Evolutionary conservation across 2,329 filamentous ascomycete genomes (phyloP).

Genomic region (Hymenotorrendiella dingleyae): DNA sequence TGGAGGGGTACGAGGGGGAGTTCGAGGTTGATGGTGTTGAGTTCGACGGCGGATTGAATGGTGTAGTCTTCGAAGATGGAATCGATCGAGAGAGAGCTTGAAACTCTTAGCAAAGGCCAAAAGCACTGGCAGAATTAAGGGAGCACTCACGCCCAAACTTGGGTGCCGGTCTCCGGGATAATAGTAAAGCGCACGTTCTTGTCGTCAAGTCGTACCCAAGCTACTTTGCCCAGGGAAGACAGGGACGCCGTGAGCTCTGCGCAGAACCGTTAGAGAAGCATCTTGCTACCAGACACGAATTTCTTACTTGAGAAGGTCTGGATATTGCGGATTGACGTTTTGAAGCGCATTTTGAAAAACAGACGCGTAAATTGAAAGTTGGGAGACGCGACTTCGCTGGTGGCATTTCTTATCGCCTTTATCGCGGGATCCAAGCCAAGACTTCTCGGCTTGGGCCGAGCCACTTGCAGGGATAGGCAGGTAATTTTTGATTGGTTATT

Average conservation of each 20-base stretch:
- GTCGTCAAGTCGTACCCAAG: slow-evolving; percentile 65
- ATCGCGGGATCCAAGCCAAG: no score
- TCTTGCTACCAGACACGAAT: neutral
- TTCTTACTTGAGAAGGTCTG: slow-evolving; percentile 57
- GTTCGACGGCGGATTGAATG: slow-evolving; percentile 74
- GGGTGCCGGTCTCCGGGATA: slow-evolving; percentile 87
- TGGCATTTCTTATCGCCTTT: no score
- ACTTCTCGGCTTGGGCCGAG: neutral
- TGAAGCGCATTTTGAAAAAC: slow-evolving; percentile 53
- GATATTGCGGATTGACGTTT: slow-evolving; percentile 59
- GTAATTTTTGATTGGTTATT: no score
- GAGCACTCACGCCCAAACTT: slow-evolving; percentile 81
- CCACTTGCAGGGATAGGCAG: no score
- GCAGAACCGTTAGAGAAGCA: slow-evolving; percentile 9
- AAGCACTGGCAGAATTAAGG: slow-evolving; percentile 8
- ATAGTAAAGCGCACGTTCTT: slow-evolving; percentile 89
- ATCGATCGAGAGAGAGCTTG: slow-evolving; percentile 59
- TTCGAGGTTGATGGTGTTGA: slow-evolving; percentile 94
- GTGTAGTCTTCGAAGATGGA: slow-evolving; percentile 83
- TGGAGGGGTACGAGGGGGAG: slow-evolving; percentile 83
- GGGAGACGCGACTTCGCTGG: neutral
- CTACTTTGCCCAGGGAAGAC: slow-evolving; percentile 45
- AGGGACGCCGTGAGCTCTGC: slow-evolving; percentile 59
- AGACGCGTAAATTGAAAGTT: neutral
- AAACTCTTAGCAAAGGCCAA: slow-evolving; percentile 26